Evolutionary conservation across 768 basidiomycete species (phyloP), one percentile per base, ranked within the genome.

Genomic region (Suillus fuscotomentosus): DNA sequence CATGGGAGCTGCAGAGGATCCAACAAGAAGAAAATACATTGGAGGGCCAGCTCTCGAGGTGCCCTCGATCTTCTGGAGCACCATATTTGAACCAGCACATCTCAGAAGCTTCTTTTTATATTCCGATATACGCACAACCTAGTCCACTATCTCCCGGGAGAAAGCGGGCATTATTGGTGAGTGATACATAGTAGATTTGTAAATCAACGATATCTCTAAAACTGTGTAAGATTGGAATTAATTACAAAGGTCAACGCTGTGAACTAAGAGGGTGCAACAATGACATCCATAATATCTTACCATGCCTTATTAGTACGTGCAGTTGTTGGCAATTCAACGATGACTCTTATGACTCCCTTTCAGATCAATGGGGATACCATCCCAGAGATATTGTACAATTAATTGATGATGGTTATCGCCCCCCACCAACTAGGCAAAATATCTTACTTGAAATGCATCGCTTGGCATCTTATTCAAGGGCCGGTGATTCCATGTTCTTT

Each of bases 201-300:
- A 42, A 59, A 17, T 13, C 5, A 6, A 17, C 6, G 55, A 38
- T 15, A 57, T 20, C 7, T 59, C n/a, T 42, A 10, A 59, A 27
- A 41, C 39, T 11, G 39, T 27, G 27, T 27, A 27, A 59, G 56
- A 59, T 59, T 17, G 56, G 56, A 27, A 59, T 59, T 4, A 59
- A 59, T 42, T 59, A 59, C 10, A 41, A 20, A 59, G 56, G 56
- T 2, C 56, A 59, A 42, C 56, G 9, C 17, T 24, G 7, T 41
- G 56, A 59, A 42, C n/a, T 59, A 3, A 41, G 15, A 42, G 56
- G 56, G 11, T 59, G 56, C 39, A 41, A 59, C 27, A 59, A 59
- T 2, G 56, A 59, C 24, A 59, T 59, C 2, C 39, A 14, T 41
- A 17, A 59, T 59, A 27, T 59, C 24, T 42, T 27, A 2, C 56